phyloP scores from a whole-genome alignment of 2,329 filamentous ascomycete genomes.

The Penicillium sp. region DNA sequence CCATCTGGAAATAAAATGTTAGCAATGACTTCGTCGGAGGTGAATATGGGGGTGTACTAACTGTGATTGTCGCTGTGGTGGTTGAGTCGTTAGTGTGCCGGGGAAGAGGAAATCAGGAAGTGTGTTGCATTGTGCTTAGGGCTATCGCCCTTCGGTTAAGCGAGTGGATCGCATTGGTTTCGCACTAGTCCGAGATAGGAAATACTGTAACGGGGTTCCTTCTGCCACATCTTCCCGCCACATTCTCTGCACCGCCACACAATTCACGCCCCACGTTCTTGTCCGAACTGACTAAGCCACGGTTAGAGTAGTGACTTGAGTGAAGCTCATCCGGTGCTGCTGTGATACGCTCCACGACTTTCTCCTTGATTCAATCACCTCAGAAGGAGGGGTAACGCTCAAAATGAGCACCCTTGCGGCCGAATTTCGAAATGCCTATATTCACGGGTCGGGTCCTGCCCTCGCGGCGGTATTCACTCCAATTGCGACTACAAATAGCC shows the following conservation, averaged over 20 bases:
- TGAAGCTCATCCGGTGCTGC: not conserved
- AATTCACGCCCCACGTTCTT: slow-evolving; percentile 6
- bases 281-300: not conserved
- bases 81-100: slow-evolving; percentile 40
- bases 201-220: not conserved
- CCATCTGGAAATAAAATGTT: slow-evolving; percentile 54
- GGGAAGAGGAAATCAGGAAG: slow-evolving; percentile 40
- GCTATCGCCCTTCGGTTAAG: slow-evolving; percentile 48
- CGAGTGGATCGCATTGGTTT: slow-evolving; percentile 28
- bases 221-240: slow-evolving; percentile 7
- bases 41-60: slow-evolving; percentile 35
- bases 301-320: not conserved
- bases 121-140: slow-evolving; percentile 46
- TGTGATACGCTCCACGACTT: not conserved
- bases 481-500: slow-evolving; percentile 61
- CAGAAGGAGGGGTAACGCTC: not conserved
- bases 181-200: slow-evolving; percentile 30
- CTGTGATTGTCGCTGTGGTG: slow-evolving; percentile 57
- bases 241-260: slow-evolving; percentile 2
- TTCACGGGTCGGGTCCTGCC: slow-evolving; percentile 65
- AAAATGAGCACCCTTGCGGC: slow-evolving; percentile 73
- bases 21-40: slow-evolving; percentile 23
- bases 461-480: slow-evolving; percentile 77
- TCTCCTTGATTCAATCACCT: not conserved
- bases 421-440: slow-evolving; percentile 71